Conservation (phyloP, 2,329 filamentous ascomycete species). For the Fusarium liriodendri region DNA sequence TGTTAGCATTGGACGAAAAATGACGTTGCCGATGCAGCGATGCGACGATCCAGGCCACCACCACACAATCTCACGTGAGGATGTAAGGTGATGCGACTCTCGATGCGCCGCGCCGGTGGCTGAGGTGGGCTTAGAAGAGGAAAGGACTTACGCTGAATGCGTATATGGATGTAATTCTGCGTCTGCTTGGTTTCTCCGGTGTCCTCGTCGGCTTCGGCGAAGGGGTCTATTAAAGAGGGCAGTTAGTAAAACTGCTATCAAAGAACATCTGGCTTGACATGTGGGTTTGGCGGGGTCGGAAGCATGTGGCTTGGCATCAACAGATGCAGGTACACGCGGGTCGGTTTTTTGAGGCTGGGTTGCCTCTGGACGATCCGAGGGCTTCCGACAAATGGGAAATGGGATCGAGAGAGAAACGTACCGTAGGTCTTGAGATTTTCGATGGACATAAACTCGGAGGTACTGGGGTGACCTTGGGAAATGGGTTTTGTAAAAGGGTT, state of each 20-base stretch:
- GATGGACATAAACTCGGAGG: conserved; percentile 97
- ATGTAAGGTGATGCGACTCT: conserved; percentile 20
- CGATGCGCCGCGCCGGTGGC: conserved; percentile 2
- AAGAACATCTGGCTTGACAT: not conserved
- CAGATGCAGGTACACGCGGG: conserved; percentile 42
- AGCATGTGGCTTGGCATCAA: conserved; percentile 30
- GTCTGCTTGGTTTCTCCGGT: conserved; percentile 94
- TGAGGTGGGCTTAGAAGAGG: conserved; percentile 2
- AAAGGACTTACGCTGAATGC: conserved; percentile 87
- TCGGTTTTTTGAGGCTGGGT: not conserved
- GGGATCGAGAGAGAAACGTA: conserved; percentile 63
- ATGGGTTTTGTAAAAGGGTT: conserved; percentile 58
- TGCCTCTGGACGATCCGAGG: not conserved
- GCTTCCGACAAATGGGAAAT: not conserved
- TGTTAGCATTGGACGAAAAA: conserved; percentile 15
- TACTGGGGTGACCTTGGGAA: conserved; percentile 67
- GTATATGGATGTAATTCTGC: conserved; percentile 99
- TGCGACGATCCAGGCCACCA: conserved; percentile 7
- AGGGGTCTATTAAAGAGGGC: conserved; percentile 79
- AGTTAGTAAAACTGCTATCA: conserved; percentile 11
- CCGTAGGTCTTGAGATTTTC: conserved; percentile 98
- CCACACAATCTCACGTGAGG: conserved; percentile 20
- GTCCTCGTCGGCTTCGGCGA: conserved; percentile 99
- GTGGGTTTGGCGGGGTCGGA: conserved; percentile 28
- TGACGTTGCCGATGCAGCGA: not conserved